A percentile compares a stretch with the other conserved stretches of the same genome.
These are phyloP conservation scores for Calonectria pseudoreteaudii DNA, from an alignment of 2,329 filamentous ascomycete genomes.

Conservation along the genomic window DNA sequence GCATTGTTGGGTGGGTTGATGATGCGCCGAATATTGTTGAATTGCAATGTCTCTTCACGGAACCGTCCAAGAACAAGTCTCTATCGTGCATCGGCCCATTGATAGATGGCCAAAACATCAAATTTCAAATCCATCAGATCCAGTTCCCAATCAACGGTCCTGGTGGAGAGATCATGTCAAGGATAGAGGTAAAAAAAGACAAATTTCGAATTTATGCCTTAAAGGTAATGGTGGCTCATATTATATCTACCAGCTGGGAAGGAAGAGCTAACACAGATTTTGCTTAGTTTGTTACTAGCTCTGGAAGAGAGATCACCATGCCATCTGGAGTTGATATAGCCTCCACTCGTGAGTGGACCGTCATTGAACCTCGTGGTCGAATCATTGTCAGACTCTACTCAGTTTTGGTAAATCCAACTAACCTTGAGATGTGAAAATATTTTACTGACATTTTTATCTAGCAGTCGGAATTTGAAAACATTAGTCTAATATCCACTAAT, in stretches of 20 bases:
- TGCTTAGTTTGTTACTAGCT: neutral
- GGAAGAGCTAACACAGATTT: no score
- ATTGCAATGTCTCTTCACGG: conserved; percentile 8
- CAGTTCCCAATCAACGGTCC: conserved; percentile 16
- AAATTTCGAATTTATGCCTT: neutral
- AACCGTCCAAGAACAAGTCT: conserved; percentile 12
- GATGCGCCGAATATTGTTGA: neutral
- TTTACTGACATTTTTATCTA: no score
- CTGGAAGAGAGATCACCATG: neutral
- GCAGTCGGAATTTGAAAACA: no score
- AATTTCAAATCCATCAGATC: neutral
- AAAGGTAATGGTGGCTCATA: neutral
- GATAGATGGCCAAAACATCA: neutral
- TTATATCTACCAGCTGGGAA: no score
- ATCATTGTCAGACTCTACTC: neutral
- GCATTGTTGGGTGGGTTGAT: conserved; percentile 15
- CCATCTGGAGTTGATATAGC: neutral
- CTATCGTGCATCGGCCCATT: neutral
- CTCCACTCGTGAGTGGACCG: neutral
- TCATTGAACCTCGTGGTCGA: neutral
- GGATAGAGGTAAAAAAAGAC: neutral
- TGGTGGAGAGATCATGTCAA: conserved; percentile 1
- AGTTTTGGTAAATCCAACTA: neutral
- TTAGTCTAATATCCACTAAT: no score
- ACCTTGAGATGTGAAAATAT: no score